These are phyloP conservation scores for Penicillium sp. DNA, from an alignment of 2,329 filamentous ascomycete genomes.

Conservation along the genomic window DNA sequence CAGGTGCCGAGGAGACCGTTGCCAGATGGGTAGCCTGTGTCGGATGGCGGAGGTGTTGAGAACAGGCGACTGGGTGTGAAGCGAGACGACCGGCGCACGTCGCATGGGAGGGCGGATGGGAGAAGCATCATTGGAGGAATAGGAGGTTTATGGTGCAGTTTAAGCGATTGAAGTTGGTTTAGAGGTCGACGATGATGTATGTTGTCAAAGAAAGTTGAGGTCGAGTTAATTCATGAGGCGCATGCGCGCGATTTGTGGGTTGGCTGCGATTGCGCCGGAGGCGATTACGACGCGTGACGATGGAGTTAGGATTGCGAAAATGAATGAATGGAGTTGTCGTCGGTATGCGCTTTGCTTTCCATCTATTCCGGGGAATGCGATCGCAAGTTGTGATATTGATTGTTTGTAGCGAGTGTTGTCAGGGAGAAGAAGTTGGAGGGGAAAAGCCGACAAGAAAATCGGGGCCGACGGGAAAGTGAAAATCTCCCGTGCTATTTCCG, in stretches of 20 bases:
- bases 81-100: conserved; percentile 39
- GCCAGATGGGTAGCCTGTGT: conserved; percentile 33
- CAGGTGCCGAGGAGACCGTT: conserved; percentile 43
- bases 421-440: conserved; percentile 19
- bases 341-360: conserved; percentile 25
- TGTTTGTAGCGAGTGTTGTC: conserved; percentile 27
- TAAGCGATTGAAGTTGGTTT: conserved; percentile 10
- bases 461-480: conserved; percentile 27
- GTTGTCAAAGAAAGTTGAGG: conserved; percentile 12
- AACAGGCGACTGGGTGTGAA: conserved; percentile 38
- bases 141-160: background rate
- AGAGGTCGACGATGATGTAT: background rate
- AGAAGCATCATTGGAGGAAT: conserved; percentile 40
- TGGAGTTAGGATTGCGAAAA: conserved; percentile 19
- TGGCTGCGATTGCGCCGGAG: conserved; percentile 33
- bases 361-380: conserved; percentile 34
- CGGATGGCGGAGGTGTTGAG: conserved; percentile 40
- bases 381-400: conserved; percentile 57
- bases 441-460: conserved; percentile 24
- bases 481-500: conserved; percentile 16
- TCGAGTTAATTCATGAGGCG: conserved; percentile 4
- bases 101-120: conserved; percentile 46
- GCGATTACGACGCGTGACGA: conserved; percentile 23
- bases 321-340: conserved; percentile 7
- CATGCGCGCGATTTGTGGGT: conserved; percentile 26